A percentile compares a stretch with the other conserved stretches of the same genome.
phyloP scores from a whole-genome alignment of 345 rosid species.

The Linum trigynum region DNA sequence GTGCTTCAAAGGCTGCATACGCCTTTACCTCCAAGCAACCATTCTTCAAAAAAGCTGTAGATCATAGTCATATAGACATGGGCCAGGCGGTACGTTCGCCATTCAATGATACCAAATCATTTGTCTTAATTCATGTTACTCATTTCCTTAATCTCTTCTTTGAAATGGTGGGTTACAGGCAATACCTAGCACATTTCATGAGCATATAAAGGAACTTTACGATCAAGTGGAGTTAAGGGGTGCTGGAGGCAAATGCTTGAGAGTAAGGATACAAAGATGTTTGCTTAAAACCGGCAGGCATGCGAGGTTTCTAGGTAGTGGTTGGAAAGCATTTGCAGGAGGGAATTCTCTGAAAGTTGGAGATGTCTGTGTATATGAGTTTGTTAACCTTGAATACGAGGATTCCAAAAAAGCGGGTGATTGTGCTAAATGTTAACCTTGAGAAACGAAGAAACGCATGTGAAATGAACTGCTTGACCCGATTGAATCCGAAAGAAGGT shows the following conservation, averaged over 20 bases:
- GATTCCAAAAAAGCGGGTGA: not conserved
- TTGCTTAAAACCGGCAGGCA: not conserved
- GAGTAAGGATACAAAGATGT: not conserved
- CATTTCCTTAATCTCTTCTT: too few relatives aligned
- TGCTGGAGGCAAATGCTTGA: not conserved
- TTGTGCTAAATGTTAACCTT: not conserved
- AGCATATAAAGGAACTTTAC: not conserved
- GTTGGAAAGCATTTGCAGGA: not conserved
- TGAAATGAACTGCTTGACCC: too few relatives aligned
- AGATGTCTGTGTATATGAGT: constrained; percentile 1
- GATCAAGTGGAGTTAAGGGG: not conserved
- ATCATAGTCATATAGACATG: not conserved
- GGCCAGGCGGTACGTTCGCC: not conserved
- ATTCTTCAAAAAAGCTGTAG: not conserved
- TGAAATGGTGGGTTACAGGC: not conserved
- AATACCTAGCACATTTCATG: not conserved
- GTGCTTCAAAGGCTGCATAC: not conserved
- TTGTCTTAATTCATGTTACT: not conserved
- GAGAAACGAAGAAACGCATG: too few relatives aligned
- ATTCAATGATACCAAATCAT: not conserved
- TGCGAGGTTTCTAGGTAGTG: not conserved
- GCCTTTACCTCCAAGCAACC: not conserved
- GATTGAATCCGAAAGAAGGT: too few relatives aligned
- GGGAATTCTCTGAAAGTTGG: not conserved
- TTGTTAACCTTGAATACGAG: not conserved